These are phyloP conservation scores for Diplodia mutila DNA, from an alignment of 2,329 filamentous ascomycete species.

Conservation along the genomic window DNA sequence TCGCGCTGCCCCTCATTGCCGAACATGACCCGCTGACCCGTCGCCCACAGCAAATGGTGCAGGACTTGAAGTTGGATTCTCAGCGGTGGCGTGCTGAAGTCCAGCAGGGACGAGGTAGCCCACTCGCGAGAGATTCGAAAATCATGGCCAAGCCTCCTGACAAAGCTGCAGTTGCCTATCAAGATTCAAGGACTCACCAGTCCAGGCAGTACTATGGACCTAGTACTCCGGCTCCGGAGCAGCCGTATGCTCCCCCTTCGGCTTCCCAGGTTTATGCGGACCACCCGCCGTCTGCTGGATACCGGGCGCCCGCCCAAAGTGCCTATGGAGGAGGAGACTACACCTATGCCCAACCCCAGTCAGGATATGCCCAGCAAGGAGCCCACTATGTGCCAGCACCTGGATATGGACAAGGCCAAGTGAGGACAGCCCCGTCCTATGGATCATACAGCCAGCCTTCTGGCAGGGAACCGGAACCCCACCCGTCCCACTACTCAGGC, in stretches of 20 bases:
- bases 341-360: conserved; percentile 39
- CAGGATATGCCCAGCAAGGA: conserved; percentile 40
- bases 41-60: conserved; percentile 51
- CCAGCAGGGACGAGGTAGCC: conserved; percentile 51
- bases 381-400: conserved; percentile 34
- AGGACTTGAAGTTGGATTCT: conserved; percentile 54
- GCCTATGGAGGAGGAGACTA: conserved; percentile 30
- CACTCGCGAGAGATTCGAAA: conserved; percentile 44
- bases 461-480: conserved; percentile 31
- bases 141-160: conserved; percentile 52
- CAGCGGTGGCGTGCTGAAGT: conserved; percentile 48
- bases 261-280: conserved; percentile 35
- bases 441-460: conserved; percentile 37
- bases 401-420: conserved; percentile 33
- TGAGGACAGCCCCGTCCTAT: conserved; percentile 28
- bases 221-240: conserved; percentile 28
- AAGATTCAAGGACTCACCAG: conserved; percentile 49
- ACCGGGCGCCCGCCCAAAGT: conserved; percentile 28
- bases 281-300: conserved; percentile 39
- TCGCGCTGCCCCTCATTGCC: background rate
- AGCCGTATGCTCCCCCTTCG: conserved; percentile 27
- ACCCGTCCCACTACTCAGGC: conserved; percentile 16
- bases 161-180: conserved; percentile 48
- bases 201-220: conserved; percentile 49
- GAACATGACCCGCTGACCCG: conserved; percentile 1